phyloP scores from a whole-genome alignment of 2,329 filamentous ascomycete species.

The Thielaviopsis ethacetica region DNA sequence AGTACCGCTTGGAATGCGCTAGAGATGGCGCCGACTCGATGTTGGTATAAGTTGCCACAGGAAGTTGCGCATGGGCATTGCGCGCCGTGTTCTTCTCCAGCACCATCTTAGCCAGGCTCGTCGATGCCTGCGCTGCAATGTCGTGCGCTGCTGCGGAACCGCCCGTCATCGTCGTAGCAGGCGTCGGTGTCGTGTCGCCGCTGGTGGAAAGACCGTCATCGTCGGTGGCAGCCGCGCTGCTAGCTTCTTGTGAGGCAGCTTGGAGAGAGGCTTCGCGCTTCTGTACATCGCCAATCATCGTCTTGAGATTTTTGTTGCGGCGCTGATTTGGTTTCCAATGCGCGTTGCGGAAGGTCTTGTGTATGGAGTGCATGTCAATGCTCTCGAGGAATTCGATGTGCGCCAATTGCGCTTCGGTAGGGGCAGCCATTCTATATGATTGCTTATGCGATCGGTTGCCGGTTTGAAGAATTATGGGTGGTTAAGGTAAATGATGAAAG shows the following conservation, averaged over 20 bases:
- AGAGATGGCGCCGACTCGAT: slow-evolving; percentile 88
- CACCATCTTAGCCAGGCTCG: slow-evolving; percentile 73
- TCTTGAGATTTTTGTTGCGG: slow-evolving; percentile 97
- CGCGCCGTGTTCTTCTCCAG: slow-evolving; percentile 53
- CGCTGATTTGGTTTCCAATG: slow-evolving; percentile 86
- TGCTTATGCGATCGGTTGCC: too few species aligned
- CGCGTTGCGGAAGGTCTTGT: slow-evolving; percentile 79
- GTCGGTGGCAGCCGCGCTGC: slow-evolving; percentile 50
- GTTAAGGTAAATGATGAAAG: too few species aligned
- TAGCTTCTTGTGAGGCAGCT: slow-evolving; percentile 59
- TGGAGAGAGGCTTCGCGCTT: slow-evolving; percentile 79
- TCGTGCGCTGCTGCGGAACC: slow-evolving; percentile 36
- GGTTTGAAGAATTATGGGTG: too few species aligned
- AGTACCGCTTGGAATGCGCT: slow-evolving; percentile 74
- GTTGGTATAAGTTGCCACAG: slow-evolving; percentile 64
- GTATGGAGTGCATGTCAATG: slow-evolving; percentile 75
- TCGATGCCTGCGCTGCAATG: slow-evolving; percentile 65
- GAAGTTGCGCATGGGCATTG: slow-evolving; percentile 12
- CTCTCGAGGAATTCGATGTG: slow-evolving; percentile 78
- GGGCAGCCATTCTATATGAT: slow-evolving; percentile 46
- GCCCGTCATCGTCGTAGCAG: slow-evolving; percentile 14
- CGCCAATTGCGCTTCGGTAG: slow-evolving; percentile 57
- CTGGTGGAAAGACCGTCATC: slow-evolving; percentile 40
- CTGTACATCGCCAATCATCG: slow-evolving; percentile 77
- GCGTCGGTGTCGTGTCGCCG: slow-evolving; percentile 38